Base-by-base conservation (phyloP, 2,329 filamentous ascomycete species). In the Pestalotiopsis sp. region DNA sequence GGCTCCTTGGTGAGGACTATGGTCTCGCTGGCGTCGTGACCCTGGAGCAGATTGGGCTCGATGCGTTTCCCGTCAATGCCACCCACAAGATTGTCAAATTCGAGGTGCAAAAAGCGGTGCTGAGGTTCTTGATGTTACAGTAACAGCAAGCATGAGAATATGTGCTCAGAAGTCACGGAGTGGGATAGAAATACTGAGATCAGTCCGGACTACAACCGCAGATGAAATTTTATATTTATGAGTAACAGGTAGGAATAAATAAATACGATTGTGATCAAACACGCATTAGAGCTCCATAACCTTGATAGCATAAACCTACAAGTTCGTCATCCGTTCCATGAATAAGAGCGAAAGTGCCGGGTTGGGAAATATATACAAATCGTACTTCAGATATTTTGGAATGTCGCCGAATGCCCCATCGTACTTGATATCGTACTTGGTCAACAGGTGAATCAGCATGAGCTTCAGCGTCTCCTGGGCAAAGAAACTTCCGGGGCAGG, bases 11-110 rank as follows among this genome's bases (percentile, higher is more conserved):
- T 1, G 44, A 65, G n/a, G 39, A 66, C 22, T 65, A 55, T 22
- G 57, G 35, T 14, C 56, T 63, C 3, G 67, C 57, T 6, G 68
- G 68, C n/a, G 14, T 69, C 17, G 68, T 39, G 11, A 55, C 65
- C 6, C 38, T 69, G 65, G 35, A 65, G 13, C 60, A 69, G 61
- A 52, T 69, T 40, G 68, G 48, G 5, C 65, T 69, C 3, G 57
- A 52, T 3, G 68, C 48, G 13, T 69, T 65, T 52, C 68, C 68
- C 11, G 20, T 69, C 26, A 69, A 65, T 24, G 26, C 56, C 3
- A 67, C 68, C 0, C 65, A 69, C 58, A 69, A 69, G 61, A 38
- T 69, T 1, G 40, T 69, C 38, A 69, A 65, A 44, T n/a, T 40
- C 10, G 67, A 69, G n/a, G 60, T 69, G 4, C 67, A 65, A 14